Base-by-base conservation (phyloP, 106 monocot species). In the Dendrobium huoshanense region DNA sequence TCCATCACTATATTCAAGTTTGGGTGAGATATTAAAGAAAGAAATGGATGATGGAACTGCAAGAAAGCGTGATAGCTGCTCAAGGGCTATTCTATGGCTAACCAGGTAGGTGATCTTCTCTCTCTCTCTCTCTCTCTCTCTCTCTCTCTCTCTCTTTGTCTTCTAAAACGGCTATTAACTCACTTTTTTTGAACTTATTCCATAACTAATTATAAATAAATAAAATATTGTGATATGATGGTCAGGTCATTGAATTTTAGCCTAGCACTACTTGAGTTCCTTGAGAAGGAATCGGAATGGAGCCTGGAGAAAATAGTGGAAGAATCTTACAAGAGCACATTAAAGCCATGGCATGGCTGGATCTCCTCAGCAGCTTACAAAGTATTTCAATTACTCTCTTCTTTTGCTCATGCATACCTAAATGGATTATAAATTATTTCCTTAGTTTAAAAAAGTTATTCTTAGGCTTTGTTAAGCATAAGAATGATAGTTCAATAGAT, bases 281-380 rank as follows among this genome's bases (percentile, higher is more conserved):
- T 97, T 77, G 83, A 82, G 40, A 88, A 85, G 65, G 85, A 86
- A 40, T 67, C 85, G 16, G 80, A 88, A 15, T 29, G 55, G 79
- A 91, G 85, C 41, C 81, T 97, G 41, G 84, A 79, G 77, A 90
- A 92, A 81, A 78, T 82, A 17, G 92, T 97, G 15, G 94, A 94
- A 80, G 92, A 94, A 75, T 89, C 97, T 42, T 97, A 97, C 55
- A 82, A 75, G 0, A 75, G 13, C 83, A 91, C 89, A n/a, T 77
- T 94, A 42, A 90, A 91, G 82, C 94, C 94, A 74, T 97, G 92
- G 89, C 97, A 97, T 81, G 92, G 97, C 19, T 97, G 97, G 97
- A 92, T 97, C 42, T 81, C 94, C 15, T 83, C 90, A 47, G 88
- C 94, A 64, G 97, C 97, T 81, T 97, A 89, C 64, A 92, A 85